Evolutionary conservation across 495 filamentous ascomycete genomes (phyloP), one percentile per base, ranked within the genome.

Genomic region (Annulohypoxylon maeteangense): DNA sequence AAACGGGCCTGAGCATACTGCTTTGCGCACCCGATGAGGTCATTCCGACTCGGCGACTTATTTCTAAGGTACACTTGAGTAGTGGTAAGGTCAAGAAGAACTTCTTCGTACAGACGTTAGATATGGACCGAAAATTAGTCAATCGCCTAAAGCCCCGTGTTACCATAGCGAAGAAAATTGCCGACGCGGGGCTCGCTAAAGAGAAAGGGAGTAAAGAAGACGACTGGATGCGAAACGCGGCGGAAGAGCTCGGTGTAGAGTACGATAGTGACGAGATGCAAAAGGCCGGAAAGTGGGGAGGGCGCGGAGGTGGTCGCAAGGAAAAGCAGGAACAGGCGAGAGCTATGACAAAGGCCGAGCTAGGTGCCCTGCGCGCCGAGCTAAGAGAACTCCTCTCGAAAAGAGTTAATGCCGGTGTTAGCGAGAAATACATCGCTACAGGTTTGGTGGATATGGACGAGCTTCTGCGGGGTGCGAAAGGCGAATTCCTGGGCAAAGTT

Each of bases 21-120:
- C 87, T 99, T 38, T 98, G 95, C 76, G 88, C 93, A 0, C 95
- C 95, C 0, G 94, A 98, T 63, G 95, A 99, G 81, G 93, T 94
- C 16, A 84, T 88, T 5, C 92, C 92, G 1, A 93, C 94, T 18
- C 84, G 93, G 38, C 87, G 95, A 27, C 88, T 99, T 2, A 88
- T 95, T 12, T 90, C 90, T 8, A 97, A 98, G 78, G 91, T 98
- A 1, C 94, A 97, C 76, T 85, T 88, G 6, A 77, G 78, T 23
- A 73, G 73, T 27, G 76, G 74, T 14, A 76, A 77, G 10, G 65
- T 72, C 16, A 77, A 76, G 62, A 76, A 78, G 62, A 76, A 78
- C 14, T 85, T 88, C 60, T 89, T 88, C 68, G 88, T 94, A 22
- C 88, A 88, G 48, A 92, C 91, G 0, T 85, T 98, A 7, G 93